A percentile compares a stretch with the other conserved stretches of the same genome.
phyloP scores from a whole-genome alignment of 768 basidiomycete genomes.

The Naganishia friedmannii region DNA sequence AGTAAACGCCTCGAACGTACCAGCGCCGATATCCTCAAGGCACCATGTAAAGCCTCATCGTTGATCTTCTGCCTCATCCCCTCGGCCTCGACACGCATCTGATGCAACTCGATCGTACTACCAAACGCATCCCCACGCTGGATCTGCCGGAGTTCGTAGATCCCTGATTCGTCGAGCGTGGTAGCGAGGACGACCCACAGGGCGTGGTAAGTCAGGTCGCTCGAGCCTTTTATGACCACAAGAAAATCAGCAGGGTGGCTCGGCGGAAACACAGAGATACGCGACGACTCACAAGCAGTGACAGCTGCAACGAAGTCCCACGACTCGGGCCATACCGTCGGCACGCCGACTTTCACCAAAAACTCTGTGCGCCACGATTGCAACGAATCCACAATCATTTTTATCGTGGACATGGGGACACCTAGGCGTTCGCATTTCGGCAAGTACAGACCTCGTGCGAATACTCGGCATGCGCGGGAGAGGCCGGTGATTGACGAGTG shows the following conservation, averaged over 20 bases:
- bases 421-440: constrained; percentile 74
- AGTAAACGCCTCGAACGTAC: constrained; percentile 49
- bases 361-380: constrained; percentile 72
- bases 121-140: constrained; percentile 53
- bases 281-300: constrained; percentile 58
- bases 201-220: constrained; percentile 80
- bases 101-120: constrained; percentile 54
- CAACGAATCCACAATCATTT: constrained; percentile 60
- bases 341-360: constrained; percentile 76
- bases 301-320: constrained; percentile 89
- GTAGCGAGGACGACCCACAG: constrained; percentile 84
- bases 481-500: constrained; percentile 77
- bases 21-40: constrained; percentile 82
- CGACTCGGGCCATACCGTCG: constrained; percentile 72
- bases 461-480: constrained; percentile 76
- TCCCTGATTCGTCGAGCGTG: constrained; percentile 78
- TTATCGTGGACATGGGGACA: constrained; percentile 66
- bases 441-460: constrained; percentile 76
- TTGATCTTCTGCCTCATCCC: constrained; percentile 34
- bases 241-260: constrained; percentile 21
- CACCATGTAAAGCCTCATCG: constrained; percentile 76
- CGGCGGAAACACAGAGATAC: neutral
- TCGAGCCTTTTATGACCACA: neutral
- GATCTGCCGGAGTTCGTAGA: constrained; percentile 64
- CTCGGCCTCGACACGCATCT: constrained; percentile 61